phyloP scores from a whole-genome alignment of 768 basidiomycete species.

The Suillus ampliporus region DNA sequence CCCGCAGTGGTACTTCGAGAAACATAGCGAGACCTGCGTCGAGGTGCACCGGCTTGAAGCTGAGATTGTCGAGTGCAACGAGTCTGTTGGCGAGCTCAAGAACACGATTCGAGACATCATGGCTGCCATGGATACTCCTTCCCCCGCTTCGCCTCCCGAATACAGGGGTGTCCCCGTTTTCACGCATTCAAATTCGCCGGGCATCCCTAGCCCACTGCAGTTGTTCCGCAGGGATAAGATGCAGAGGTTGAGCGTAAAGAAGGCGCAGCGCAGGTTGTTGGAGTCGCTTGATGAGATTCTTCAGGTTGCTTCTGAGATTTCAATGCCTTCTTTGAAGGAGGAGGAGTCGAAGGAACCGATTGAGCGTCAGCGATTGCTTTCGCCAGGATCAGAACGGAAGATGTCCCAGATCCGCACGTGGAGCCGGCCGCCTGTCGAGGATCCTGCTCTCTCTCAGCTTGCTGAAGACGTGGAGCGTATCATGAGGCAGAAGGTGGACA shows the following conservation, averaged over 20 bases:
- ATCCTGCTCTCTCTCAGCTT: constrained; percentile 81
- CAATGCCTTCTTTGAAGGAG: constrained; percentile 88
- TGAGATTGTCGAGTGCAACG: constrained; percentile 93
- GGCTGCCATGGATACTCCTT: constrained; percentile 74
- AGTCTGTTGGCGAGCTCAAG: constrained; percentile 85
- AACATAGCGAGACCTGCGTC: constrained; percentile 98
- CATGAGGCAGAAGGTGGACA: constrained; percentile 93
- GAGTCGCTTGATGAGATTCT: constrained; percentile 90
- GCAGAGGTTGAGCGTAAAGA: constrained; percentile 81
- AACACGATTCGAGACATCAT: constrained; percentile 84
- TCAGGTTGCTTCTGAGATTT: constrained; percentile 77
- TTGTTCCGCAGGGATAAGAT: constrained; percentile 79
- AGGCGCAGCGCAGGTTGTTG: constrained; percentile 78
- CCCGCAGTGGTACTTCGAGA: constrained; percentile 99
- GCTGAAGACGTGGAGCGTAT: constrained; percentile 88
- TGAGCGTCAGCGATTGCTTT: constrained; percentile 88
- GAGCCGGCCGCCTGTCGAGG: constrained; percentile 85
- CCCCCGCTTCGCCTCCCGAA: constrained; percentile 70
- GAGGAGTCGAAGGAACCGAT: constrained; percentile 92
- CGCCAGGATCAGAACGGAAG: constrained; percentile 87
- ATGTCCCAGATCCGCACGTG: constrained; percentile 85
- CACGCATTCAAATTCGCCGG: constrained; percentile 71
- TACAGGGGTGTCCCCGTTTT: constrained; percentile 90
- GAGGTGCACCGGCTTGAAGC: constrained; percentile 96
- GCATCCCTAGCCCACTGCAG: constrained; percentile 76